Percentiles rank a stretch among this genome's conserved stretches.
phyloP scores from a whole-genome alignment of 306 rosid genomes.

The Acacia melanoxylon region DNA sequence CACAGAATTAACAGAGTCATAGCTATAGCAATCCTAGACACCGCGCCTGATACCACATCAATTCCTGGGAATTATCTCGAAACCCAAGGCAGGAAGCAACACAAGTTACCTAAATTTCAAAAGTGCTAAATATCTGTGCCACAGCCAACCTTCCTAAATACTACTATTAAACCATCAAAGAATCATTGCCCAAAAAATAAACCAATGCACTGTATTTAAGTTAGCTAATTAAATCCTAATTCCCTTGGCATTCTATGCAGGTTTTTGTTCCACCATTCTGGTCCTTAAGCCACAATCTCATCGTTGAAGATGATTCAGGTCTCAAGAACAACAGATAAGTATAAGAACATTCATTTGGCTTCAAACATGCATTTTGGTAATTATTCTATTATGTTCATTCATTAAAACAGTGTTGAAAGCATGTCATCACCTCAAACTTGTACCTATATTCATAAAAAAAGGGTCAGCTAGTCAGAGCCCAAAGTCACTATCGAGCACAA shows the following conservation, averaged over 20 bases:
- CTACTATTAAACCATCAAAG: not conserved
- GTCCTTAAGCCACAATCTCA: not conserved
- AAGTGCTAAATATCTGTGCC: not conserved
- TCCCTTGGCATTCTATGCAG: not conserved
- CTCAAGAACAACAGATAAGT: not conserved
- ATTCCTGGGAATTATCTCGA: not conserved
- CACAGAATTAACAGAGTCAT: too few relatives aligned
- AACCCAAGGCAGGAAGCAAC: not conserved
- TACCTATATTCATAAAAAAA: not conserved
- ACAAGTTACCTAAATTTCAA: not conserved
- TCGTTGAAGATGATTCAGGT: not conserved
- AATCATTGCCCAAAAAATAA: not conserved
- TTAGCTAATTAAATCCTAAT: not conserved
- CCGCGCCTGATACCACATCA: not conserved
- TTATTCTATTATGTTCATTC: not conserved
- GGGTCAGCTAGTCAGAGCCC: not conserved
- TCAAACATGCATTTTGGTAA: not conserved
- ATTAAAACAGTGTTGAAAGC: not conserved
- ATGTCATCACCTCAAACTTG: not conserved
- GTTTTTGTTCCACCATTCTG: not conserved
- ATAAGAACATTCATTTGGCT: not conserved
- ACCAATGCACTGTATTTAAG: not conserved
- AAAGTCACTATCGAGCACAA: not conserved
- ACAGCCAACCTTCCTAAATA: not conserved
- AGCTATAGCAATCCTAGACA: too few relatives aligned